phyloP scores from a whole-genome alignment of 352 stramenopile species.

The Pythium insidiosum region DNA sequence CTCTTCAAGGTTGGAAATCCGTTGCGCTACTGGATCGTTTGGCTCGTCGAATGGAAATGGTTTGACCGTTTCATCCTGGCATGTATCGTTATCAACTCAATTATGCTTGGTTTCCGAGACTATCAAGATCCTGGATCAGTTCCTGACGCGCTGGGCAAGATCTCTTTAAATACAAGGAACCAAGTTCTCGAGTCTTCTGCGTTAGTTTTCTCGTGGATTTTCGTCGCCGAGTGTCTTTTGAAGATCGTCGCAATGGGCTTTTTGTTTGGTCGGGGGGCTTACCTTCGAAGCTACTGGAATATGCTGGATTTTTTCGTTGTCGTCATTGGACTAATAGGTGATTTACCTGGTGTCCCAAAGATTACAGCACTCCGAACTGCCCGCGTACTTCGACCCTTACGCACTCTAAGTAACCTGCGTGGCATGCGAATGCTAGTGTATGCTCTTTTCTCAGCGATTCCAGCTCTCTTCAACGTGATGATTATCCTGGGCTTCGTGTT shows the following conservation, averaged over 20 bases:
- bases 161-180: constrained; percentile 63
- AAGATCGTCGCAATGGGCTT: constrained; percentile 90
- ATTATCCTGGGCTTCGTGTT: constrained; percentile 89
- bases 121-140: constrained; percentile 29
- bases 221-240: constrained; percentile 78
- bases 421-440: constrained; percentile 74
- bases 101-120: constrained; percentile 54
- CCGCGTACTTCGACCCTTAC: constrained; percentile 81
- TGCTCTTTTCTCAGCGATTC: constrained; percentile 77
- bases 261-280: constrained; percentile 43
- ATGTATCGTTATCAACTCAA: constrained; percentile 59
- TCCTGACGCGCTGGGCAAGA: constrained; percentile 21
- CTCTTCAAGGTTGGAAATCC: constrained; percentile 23
- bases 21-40: constrained; percentile 28
- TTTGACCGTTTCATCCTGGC: constrained; percentile 73
- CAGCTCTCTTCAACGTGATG: constrained; percentile 83
- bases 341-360: constrained; percentile 56
- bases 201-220: constrained; percentile 80
- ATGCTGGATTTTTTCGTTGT: constrained; percentile 91
- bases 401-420: constrained; percentile 82
- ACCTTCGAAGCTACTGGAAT: constrained; percentile 87
- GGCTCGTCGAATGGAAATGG: constrained; percentile 48
- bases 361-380: constrained; percentile 81
- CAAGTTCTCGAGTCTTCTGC: constrained; percentile 62
- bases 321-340: constrained; percentile 55